These are phyloP conservation scores for Sporobolomyces pararoseus DNA, from an alignment of 768 basidiomycete species.

Conservation along the genomic window DNA sequence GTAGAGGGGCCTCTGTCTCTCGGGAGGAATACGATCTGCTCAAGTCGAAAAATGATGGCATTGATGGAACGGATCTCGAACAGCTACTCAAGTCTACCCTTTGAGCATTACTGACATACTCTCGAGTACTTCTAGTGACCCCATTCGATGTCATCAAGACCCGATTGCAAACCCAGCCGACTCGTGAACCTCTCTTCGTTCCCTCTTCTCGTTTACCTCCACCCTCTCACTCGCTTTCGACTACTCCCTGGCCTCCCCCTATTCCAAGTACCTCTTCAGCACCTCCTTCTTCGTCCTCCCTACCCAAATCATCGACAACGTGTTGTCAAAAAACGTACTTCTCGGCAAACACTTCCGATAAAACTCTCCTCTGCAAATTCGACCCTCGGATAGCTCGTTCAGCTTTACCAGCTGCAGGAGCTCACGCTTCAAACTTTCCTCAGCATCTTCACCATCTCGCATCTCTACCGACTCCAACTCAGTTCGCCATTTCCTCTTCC, in stretches of 20 bases:
- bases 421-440: slow-evolving; percentile 32
- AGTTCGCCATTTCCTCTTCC: slow-evolving; percentile 2
- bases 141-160: slow-evolving; percentile 99
- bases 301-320: slow-evolving; percentile 26
- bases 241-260: slow-evolving; percentile 31
- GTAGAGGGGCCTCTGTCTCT: no score
- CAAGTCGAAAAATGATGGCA: not conserved
- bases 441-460: slow-evolving; percentile 53
- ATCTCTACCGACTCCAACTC: slow-evolving; percentile 1
- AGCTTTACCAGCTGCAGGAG: slow-evolving; percentile 22
- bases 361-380: slow-evolving; percentile 38
- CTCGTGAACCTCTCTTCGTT: slow-evolving; percentile 53
- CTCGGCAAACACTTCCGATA: slow-evolving; percentile 20
- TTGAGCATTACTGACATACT: not conserved
- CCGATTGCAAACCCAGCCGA: slow-evolving; percentile 77
- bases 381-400: slow-evolving; percentile 39
- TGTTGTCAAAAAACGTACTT: slow-evolving; percentile 43
- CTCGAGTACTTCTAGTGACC: slow-evolving; percentile 68
- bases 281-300: not conserved
- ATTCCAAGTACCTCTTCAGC: slow-evolving; percentile 29
- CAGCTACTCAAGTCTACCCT: not conserved
- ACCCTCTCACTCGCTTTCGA: slow-evolving; percentile 4
- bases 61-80: not conserved
- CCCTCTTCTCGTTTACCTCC: slow-evolving; percentile 40
- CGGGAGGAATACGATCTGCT: not conserved